Percentiles rank a stretch among this genome's conserved stretches.
These are phyloP conservation scores for Nannochloropsis oceanica DNA, from an alignment of 108 stramenopile species.

Conservation along the genomic window DNA sequence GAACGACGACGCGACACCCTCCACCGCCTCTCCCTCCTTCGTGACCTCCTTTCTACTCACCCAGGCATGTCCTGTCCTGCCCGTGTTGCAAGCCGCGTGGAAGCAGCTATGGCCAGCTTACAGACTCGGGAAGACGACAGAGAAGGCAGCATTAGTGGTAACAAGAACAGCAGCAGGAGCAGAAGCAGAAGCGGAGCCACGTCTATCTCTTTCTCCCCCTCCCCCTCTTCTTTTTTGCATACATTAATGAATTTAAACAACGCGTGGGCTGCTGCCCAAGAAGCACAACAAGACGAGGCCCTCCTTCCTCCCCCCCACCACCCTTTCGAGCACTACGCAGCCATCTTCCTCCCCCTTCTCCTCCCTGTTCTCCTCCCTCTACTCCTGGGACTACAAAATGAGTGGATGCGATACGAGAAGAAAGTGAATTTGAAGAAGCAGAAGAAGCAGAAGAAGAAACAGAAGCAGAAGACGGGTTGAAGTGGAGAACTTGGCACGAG, in stretches of 20 bases:
- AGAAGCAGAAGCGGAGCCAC: neutral
- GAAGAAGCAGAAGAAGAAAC: too few species aligned
- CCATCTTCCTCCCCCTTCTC: neutral
- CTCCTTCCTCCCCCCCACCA: neutral
- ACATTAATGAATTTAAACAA: neutral
- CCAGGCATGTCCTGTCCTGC: neutral
- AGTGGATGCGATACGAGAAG: neutral
- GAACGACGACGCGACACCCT: neutral
- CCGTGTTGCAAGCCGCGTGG: neutral
- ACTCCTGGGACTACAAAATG: neutral
- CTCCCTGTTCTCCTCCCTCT: neutral
- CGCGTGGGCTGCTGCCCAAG: neutral
- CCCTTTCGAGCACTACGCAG: neutral
- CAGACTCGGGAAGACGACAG: too few species aligned
- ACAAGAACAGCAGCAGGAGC: neutral
- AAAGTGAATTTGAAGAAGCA: neutral
- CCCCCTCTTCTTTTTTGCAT: neutral
- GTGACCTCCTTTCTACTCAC: neutral
- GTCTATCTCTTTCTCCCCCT: too few species aligned
- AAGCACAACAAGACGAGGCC: neutral
- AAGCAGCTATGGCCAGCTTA: neutral
- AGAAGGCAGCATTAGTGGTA: neutral
- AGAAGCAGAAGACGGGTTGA: too few species aligned
- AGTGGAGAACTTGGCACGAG: too few species aligned
- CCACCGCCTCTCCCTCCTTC: neutral